These are phyloP conservation scores for Apiospora koreana DNA, from an alignment of 2,329 filamentous ascomycete genomes.

Conservation along the genomic window DNA sequence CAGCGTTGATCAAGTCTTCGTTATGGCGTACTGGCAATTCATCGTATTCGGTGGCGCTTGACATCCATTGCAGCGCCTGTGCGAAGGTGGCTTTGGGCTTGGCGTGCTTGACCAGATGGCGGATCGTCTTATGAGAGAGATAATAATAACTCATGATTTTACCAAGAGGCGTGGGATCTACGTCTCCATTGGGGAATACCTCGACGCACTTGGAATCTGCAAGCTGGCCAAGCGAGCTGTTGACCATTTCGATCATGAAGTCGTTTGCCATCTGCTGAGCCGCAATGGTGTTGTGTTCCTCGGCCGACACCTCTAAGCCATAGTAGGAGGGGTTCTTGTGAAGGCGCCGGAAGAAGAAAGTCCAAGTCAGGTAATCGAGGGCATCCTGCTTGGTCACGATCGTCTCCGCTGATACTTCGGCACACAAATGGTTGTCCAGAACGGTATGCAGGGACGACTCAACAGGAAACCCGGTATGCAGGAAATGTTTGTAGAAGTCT, in stretches of 20 bases:
- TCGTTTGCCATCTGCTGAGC: slow-evolving; percentile 89
- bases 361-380: slow-evolving; percentile 97
- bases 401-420: slow-evolving; percentile 91
- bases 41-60: slow-evolving; percentile 90
- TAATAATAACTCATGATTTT: slow-evolving; percentile 99
- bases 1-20: slow-evolving; percentile 94
- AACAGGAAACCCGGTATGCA: slow-evolving; percentile 96
- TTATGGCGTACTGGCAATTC: slow-evolving; percentile 97
- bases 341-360: slow-evolving; percentile 95
- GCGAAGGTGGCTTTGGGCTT: slow-evolving; percentile 76
- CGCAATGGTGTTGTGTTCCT: slow-evolving; percentile 84
- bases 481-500: slow-evolving; percentile 98
- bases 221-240: slow-evolving; percentile 80
- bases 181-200: slow-evolving; percentile 81
- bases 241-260: slow-evolving; percentile 92
- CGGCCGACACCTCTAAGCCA: slow-evolving; percentile 87
- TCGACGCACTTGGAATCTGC: slow-evolving; percentile 82
- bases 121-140: slow-evolving; percentile 90
- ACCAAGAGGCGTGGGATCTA: slow-evolving; percentile 86
- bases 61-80: slow-evolving; percentile 90
- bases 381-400: slow-evolving; percentile 95
- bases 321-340: slow-evolving; percentile 99
- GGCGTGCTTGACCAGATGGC: slow-evolving; percentile 75
- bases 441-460: slow-evolving; percentile 96
- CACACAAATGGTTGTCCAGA: slow-evolving; percentile 92